phyloP scores from a whole-genome alignment of 352 stramenopile genomes.

The Peronospora destructor region DNA sequence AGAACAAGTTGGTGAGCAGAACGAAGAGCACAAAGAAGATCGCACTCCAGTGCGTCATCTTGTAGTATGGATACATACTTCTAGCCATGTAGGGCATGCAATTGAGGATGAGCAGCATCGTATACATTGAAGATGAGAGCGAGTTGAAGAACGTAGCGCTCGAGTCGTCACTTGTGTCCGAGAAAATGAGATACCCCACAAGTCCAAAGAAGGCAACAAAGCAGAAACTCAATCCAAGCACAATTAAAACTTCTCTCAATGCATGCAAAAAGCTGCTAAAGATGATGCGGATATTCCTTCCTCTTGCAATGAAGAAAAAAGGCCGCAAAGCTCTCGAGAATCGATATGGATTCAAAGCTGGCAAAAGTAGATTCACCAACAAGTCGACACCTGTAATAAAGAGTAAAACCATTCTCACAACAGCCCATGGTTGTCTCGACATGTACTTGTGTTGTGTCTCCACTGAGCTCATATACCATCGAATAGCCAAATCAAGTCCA shows the following conservation, averaged over 20 bases:
- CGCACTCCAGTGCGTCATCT: constrained; percentile 68
- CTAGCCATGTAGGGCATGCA: constrained; percentile 77
- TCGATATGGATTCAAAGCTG: constrained; percentile 48
- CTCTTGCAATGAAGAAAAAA: constrained; percentile 75
- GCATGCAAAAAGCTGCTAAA: constrained; percentile 77
- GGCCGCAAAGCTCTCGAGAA: constrained; percentile 61
- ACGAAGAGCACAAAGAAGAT: constrained; percentile 79
- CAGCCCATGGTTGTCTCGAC: constrained; percentile 67
- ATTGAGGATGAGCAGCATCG: constrained; percentile 76
- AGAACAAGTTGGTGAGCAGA: constrained; percentile 70
- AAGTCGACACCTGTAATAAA: constrained; percentile 51
- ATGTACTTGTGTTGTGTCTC: constrained; percentile 75
- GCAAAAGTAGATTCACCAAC: constrained; percentile 37
- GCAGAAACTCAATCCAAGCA: constrained; percentile 62
- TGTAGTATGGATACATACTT: constrained; percentile 80
- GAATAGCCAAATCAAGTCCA: constrained; percentile 53
- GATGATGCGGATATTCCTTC: constrained; percentile 79
- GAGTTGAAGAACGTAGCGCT: constrained; percentile 60
- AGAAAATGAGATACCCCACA: constrained; percentile 72
- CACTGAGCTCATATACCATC: constrained; percentile 79
- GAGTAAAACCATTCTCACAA: constrained; percentile 55
- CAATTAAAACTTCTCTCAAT: constrained; percentile 60
- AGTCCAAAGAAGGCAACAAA: constrained; percentile 77
- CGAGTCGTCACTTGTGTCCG: constrained; percentile 46
- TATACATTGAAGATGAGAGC: constrained; percentile 69